phyloP scores from a whole-genome alignment of 306 rosid species.

The Begonia peltatifolia region DNA sequence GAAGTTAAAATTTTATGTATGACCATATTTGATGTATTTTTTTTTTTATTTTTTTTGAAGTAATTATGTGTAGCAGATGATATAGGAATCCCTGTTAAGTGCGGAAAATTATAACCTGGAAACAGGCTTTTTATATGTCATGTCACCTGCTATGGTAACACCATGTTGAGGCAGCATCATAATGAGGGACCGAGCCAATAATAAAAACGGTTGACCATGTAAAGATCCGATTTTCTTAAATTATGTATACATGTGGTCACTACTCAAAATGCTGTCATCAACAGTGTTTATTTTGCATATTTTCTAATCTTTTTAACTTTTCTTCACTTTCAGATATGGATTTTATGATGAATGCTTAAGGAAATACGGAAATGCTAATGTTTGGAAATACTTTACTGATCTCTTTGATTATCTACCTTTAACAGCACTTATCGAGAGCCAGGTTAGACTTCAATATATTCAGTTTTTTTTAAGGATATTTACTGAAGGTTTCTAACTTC shows the following conservation, averaged over 20 bases:
- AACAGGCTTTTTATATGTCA: too few relatives aligned
- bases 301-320: not conserved
- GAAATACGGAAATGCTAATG: constrained; percentile 96
- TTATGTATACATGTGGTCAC: not conserved
- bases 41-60: too few relatives aligned
- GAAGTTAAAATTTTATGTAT: too few relatives aligned
- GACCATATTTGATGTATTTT: too few relatives aligned
- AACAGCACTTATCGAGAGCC: constrained; percentile 96
- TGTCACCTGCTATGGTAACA: too few relatives aligned
- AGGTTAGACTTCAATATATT: constrained; percentile 40
- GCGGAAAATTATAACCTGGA: too few relatives aligned
- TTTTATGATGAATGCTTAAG: constrained; percentile 96
- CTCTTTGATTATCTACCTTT: constrained; percentile 90
- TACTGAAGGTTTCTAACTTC: constrained; percentile 4
- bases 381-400: constrained; percentile 93
- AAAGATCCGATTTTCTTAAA: not conserved
- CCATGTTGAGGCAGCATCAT: too few relatives aligned
- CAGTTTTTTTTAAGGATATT: not conserved
- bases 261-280: not conserved
- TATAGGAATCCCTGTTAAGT: too few relatives aligned
- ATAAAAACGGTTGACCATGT: not conserved
- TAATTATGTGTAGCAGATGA: too few relatives aligned
- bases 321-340: constrained; percentile 66
- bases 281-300: not conserved
- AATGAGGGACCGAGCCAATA: too few relatives aligned